These are phyloP conservation scores for Verticillium alfalfae DNA, from an alignment of 2,329 filamentous ascomycete genomes.

Conservation along the genomic window DNA sequence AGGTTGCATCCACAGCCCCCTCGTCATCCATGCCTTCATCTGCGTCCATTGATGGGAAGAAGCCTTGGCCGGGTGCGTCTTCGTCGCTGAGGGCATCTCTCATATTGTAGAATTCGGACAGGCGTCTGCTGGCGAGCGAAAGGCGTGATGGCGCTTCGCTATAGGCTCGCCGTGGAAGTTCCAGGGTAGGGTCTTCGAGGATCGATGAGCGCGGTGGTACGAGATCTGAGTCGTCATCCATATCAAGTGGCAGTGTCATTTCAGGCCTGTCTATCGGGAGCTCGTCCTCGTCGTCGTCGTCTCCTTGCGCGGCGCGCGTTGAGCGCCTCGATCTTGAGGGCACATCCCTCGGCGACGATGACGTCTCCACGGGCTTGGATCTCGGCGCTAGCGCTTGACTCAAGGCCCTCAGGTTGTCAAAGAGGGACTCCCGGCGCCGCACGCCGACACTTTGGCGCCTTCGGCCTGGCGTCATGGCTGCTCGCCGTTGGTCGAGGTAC, in stretches of 20 bases:
- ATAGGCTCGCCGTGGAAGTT: constrained; percentile 48
- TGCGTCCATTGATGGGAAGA: constrained; percentile 33
- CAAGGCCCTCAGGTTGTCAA: constrained; percentile 47
- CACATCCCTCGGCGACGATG: constrained; percentile 31
- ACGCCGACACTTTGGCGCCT: constrained; percentile 47
- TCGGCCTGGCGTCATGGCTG: constrained; percentile 53
- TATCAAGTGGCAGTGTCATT: constrained; percentile 48
- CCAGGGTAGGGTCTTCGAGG: constrained; percentile 54
- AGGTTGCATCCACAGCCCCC: constrained; percentile 30
- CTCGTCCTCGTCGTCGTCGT: constrained; percentile 46
- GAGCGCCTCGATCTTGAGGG: constrained; percentile 17
- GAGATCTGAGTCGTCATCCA: constrained; percentile 44
- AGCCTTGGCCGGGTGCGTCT: constrained; percentile 28
- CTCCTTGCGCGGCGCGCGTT: constrained; percentile 21
- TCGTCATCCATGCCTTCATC: constrained; percentile 24
- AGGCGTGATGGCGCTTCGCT: constrained; percentile 41
- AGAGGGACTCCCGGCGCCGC: constrained; percentile 50
- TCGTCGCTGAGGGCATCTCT: background rate
- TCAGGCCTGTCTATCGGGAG: constrained; percentile 44
- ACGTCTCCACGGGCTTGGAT: constrained; percentile 40
- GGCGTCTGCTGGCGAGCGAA: constrained; percentile 45
- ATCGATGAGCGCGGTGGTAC: constrained; percentile 48
- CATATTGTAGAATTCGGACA: constrained; percentile 46
- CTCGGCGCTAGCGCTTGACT: constrained; percentile 47
- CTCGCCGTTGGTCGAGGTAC: constrained; percentile 53